phyloP scores from a whole-genome alignment of 306 rosid species.

The Dryas octopetala region DNA sequence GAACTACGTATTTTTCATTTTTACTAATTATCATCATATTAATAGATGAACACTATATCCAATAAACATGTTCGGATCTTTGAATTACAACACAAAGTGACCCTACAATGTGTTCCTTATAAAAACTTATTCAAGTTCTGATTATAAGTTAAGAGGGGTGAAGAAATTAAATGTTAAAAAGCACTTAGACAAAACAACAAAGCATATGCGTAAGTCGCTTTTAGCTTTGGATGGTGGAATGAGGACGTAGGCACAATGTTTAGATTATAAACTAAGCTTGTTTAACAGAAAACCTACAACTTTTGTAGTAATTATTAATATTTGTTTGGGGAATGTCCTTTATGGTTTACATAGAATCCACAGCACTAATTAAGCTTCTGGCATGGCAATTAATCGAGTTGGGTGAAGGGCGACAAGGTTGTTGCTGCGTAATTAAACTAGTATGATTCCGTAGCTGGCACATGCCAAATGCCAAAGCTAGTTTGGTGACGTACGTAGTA shows the following conservation, averaged over 20 bases:
- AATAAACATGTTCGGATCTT: no score
- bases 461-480: constrained; percentile 15
- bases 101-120: no score
- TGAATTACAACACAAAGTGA: no score
- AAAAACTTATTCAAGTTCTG: background rate
- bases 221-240: constrained; percentile 22
- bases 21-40: no score
- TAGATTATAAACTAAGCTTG: background rate
- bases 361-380: constrained; percentile 1
- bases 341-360: constrained; percentile 12
- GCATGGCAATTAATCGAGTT: constrained; percentile 5
- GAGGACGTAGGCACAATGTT: constrained; percentile 27
- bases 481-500: constrained; percentile 3
- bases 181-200: background rate
- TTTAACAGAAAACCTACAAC: constrained; percentile 4
- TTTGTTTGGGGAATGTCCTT: constrained; percentile 10
- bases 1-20: no score
- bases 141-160: background rate
- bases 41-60: no score
- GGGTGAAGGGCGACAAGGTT: constrained; percentile 21
- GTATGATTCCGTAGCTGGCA: constrained; percentile 26
- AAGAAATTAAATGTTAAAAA: background rate
- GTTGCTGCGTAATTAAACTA: background rate
- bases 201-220: background rate
- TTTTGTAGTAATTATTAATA: constrained; percentile 13